phyloP scores from a whole-genome alignment of 75 land plant species.

The Pinus taeda region DNA sequence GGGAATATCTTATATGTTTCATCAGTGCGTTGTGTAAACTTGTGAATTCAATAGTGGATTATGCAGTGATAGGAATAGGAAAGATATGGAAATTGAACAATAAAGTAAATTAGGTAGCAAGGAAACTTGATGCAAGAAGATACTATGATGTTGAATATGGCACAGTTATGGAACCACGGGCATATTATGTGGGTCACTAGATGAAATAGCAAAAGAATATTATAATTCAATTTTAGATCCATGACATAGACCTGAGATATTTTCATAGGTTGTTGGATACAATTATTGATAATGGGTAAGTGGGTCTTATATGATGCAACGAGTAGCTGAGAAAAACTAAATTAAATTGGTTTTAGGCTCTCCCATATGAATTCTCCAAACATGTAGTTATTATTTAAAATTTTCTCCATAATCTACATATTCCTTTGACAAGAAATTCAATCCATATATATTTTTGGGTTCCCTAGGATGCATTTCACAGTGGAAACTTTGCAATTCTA shows the following conservation, averaged over 20 bases:
- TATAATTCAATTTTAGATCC: too few species aligned
- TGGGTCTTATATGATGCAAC: not conserved
- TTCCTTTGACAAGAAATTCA: not conserved
- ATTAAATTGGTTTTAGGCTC: not conserved
- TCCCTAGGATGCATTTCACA: not conserved
- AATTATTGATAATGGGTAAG: not conserved
- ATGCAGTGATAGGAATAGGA: not conserved
- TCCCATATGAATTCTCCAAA: not conserved
- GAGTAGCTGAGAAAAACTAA: not conserved
- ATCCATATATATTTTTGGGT: not conserved
- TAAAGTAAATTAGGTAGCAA: not conserved
- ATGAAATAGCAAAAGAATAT: too few species aligned
- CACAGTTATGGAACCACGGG: not conserved
- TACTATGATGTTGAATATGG: not conserved
- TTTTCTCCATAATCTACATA: not conserved
- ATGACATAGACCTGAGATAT: not conserved
- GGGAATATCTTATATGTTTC: not conserved
- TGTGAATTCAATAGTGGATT: not conserved
- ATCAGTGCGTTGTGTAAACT: not conserved
- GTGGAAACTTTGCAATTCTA: not conserved
- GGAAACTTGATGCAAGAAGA: not conserved
- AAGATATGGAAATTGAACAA: not conserved
- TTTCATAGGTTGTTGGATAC: not conserved
- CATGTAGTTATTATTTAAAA: too few species aligned
- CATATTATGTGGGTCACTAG: not conserved